Evolutionary conservation across 805 yeast species (phyloP), one percentile per base, ranked within the genome.

Genomic region (Nematodospora valgi): DNA sequence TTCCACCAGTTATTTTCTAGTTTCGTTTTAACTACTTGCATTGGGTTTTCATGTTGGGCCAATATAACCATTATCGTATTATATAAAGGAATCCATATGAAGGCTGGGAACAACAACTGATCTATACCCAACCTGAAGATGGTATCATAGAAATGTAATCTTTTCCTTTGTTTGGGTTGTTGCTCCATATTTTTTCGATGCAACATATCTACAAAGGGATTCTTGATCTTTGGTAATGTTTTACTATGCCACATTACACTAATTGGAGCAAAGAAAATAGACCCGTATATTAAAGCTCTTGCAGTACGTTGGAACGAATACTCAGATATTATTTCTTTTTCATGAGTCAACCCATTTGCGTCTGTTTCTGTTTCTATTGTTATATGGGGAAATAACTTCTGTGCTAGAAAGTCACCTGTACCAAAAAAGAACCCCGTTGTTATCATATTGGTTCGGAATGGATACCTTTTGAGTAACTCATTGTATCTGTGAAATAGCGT

Each of bases 371-470:
- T n/a, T 1, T 46, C 48, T 8, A 39, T 38, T 6, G 48, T 54
- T 34, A 47, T 51, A 39, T 56, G 61, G 5, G 70, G 71, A 37
- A 65, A 59, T 14, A 60, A 48, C 17, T 46, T 46, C 43, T 68
- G 71, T 2, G 74, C 75, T 31, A 68, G 46, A 21, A 50, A 53
- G 41, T 70, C 75, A 4, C 74, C 72, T 13, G 46, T 37, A 4
- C 78, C 65, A 35, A 72, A 58, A 10, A 66, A 50, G 27, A 62
- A 22, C 17, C 82, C 82, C 1, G 82, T 75, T 34, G 75, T 63
- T 18, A 70, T 32, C 51, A 77, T 72, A 50, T 78, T 79, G 33
- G 81, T 74, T 25, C 65, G 49, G 48, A 66, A 72, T 3, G 84
- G 82, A 39, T 67, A 66, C 23, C 53, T 58, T 41, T 56, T 55